Conservation (phyloP, 83 land plant species). For the Thuja plicata region DNA sequence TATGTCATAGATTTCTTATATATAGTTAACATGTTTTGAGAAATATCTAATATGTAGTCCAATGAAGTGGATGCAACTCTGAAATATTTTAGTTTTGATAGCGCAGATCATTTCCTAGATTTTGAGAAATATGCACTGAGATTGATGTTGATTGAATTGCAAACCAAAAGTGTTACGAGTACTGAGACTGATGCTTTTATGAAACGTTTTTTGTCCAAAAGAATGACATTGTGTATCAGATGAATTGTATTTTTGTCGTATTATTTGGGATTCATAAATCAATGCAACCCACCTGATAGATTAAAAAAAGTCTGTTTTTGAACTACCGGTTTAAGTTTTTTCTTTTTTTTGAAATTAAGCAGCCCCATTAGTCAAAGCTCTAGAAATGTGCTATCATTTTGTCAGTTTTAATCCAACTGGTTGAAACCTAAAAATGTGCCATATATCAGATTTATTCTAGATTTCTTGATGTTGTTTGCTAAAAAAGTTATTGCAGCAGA, state of each 20-base stretch:
- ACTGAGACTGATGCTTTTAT: background rate
- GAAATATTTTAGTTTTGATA: too few species aligned
- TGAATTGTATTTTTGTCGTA: background rate
- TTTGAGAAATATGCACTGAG: background rate
- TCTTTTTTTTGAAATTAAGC: too few species aligned
- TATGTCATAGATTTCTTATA: too few species aligned
- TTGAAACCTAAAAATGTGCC: background rate
- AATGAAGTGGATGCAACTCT: background rate
- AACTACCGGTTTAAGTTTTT: background rate
- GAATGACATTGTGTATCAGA: background rate
- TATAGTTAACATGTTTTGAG: background rate
- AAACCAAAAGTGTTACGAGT: background rate
- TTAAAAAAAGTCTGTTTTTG: too few species aligned
- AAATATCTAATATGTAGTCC: background rate
- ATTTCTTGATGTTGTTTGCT: background rate
- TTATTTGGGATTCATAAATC: too few species aligned
- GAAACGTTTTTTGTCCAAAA: background rate
- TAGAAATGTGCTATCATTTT: background rate
- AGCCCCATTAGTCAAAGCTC: background rate
- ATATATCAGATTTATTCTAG: background rate
- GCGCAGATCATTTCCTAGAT: background rate
- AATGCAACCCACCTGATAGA: background rate
- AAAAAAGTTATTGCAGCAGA: background rate
- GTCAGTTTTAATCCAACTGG: background rate
- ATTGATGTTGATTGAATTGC: background rate